phyloP scores from a whole-genome alignment of 73 alveolate species.

The Paraurostyla sp. region DNA sequence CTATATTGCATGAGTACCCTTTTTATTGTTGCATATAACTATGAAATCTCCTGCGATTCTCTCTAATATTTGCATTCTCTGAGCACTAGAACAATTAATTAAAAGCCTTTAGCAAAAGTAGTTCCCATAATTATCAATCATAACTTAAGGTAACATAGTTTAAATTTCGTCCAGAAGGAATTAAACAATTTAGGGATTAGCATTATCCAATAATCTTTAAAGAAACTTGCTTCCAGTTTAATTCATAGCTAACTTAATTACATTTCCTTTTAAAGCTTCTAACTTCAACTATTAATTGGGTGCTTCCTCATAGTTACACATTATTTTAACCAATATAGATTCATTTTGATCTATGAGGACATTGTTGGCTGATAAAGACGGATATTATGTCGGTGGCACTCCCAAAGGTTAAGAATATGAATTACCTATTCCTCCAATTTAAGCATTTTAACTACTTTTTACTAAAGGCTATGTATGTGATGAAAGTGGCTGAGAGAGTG shows the following conservation, averaged over 20 bases:
- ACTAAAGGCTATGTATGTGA: too few species aligned
- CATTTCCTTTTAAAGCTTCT: constrained; percentile 56
- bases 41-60: constrained; percentile 68
- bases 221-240: constrained; percentile 72
- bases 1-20: constrained; percentile 87
- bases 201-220: constrained; percentile 61
- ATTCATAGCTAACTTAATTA: constrained; percentile 40
- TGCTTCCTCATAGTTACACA: constrained; percentile 61
- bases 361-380: not conserved
- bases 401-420: too few species aligned
- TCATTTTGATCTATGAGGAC: constrained; percentile 55
- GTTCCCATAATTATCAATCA: constrained; percentile 85
- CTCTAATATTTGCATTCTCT: constrained; percentile 65
- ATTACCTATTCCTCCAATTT: too few species aligned
- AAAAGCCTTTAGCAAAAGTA: constrained; percentile 82
- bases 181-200: constrained; percentile 47
- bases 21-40: constrained; percentile 74
- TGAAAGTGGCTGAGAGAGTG: too few species aligned
- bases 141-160: constrained; percentile 56
- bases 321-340: constrained; percentile 35
- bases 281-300: constrained; percentile 28
- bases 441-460: too few species aligned
- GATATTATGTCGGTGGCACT: too few species aligned
- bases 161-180: constrained; percentile 60
- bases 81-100: constrained; percentile 59